Evolutionary conservation across 805 yeast species (phyloP), one percentile per base, ranked within the genome.

Genomic region (Wickerhamiella galacta): DNA sequence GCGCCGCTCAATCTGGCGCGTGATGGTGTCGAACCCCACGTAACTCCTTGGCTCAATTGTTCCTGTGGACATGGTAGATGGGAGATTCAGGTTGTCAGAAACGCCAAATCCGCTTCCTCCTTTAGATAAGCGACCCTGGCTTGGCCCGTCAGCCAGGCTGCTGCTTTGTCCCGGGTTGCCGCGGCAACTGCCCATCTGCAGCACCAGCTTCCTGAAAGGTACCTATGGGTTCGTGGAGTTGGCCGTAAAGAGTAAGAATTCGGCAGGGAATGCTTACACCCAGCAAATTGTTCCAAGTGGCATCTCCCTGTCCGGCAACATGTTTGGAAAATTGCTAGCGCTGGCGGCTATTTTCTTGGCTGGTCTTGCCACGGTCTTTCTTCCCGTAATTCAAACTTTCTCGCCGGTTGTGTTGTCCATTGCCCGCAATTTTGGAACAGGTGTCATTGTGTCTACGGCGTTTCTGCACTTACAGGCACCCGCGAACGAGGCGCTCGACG

Each of bases 21-120:
- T 87, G 58, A 90, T 87, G 40, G 95, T 76, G 58, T 90, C 96
- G 54, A 90, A 87, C 29, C 98, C 98, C 42, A 90, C 96, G 54
- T 85, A 85, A 36, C 72, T 68, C 30, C 64, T 58, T 17, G 95
- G 94, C 40, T 33, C 43, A 30, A 46, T 12, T 4, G 23, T n/a
- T n/a, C n/a, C n/a, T n/a, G n/a, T n/a, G n/a, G n/a, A n/a, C n/a
- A n/a, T n/a, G n/a, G n/a, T n/a, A n/a, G n/a, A n/a, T n/a, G n/a
- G n/a, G n/a, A n/a, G n/a, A n/a, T n/a, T n/a, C n/a, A n/a, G n/a
- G n/a, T n/a, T n/a, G n/a, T n/a, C n/a, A n/a, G n/a, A n/a, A n/a
- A n/a, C n/a, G n/a, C n/a, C n/a, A n/a, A n/a, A n/a, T n/a, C n/a
- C n/a, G n/a, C n/a, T n/a, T n/a, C n/a, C n/a, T n/a, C n/a, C n/a